These are phyloP conservation scores for Colletotrichum eleusines DNA, from an alignment of 2,329 filamentous ascomycete species.

Conservation along the genomic window DNA sequence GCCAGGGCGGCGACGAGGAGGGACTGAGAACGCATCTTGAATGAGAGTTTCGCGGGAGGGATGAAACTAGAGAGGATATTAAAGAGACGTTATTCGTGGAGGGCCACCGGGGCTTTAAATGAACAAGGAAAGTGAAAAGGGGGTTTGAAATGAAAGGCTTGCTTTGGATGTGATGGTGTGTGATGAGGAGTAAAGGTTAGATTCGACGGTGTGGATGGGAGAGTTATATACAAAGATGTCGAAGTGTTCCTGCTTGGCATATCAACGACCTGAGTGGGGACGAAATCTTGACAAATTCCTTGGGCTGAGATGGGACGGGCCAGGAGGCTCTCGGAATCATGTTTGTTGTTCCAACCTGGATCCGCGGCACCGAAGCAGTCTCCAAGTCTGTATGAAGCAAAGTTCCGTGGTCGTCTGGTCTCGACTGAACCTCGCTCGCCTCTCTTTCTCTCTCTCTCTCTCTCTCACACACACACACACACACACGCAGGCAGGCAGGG, in stretches of 20 bases:
- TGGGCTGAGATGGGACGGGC: conserved; percentile 31
- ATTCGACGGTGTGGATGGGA: conserved; percentile 33
- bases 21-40: conserved; percentile 42
- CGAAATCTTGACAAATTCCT: conserved; percentile 39
- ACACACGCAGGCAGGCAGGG: background rate
- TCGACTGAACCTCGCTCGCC: conserved; percentile 33
- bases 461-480: background rate
- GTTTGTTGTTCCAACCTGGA: conserved; percentile 34
- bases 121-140: conserved; percentile 17
- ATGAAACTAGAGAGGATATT: conserved; percentile 13
- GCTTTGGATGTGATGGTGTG: conserved; percentile 38
- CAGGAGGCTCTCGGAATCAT: conserved; percentile 35
- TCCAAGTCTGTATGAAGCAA: conserved; percentile 15
- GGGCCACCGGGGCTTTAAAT: conserved; percentile 38
- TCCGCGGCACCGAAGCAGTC: conserved; percentile 1
- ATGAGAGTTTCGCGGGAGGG: conserved; percentile 28
- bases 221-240: conserved; percentile 38
- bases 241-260: conserved; percentile 36
- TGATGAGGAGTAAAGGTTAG: conserved; percentile 25
- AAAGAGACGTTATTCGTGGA: conserved; percentile 18
- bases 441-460: background rate
- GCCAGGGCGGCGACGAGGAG: conserved; percentile 55
- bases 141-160: conserved; percentile 31
- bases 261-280: conserved; percentile 24
- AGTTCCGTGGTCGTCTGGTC: conserved; percentile 35